phyloP scores from a whole-genome alignment of 2,329 filamentous ascomycete species.

The Herpotrichia juniperi region DNA sequence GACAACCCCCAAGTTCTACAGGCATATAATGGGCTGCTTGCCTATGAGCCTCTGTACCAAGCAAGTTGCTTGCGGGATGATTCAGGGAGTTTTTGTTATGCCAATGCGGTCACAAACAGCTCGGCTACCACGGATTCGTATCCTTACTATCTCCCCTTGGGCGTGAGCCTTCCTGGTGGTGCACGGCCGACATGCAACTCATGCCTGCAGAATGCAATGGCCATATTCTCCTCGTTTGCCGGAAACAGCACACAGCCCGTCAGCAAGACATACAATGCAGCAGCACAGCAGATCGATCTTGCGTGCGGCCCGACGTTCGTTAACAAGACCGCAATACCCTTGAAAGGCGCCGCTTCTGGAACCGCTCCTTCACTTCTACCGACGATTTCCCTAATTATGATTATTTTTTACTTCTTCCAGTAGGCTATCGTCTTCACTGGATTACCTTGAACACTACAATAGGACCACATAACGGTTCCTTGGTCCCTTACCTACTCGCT shows the following conservation, averaged over 20 bases:
- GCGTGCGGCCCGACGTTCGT: conserved; percentile 63
- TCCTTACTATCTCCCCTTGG: conserved; percentile 85
- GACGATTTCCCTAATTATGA: conserved; percentile 40
- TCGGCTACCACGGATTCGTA: conserved; percentile 72
- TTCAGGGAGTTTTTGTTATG: conserved; percentile 74
- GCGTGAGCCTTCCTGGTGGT: conserved; percentile 69
- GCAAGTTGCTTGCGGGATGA: conserved; percentile 79
- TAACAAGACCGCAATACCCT: conserved; percentile 54
- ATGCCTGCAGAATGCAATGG: conserved; percentile 83
- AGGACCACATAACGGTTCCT: neutral
- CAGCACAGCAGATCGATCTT: conserved; percentile 75
- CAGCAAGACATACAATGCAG: conserved; percentile 69
- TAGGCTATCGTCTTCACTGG: conserved; percentile 6
- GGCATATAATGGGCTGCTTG: conserved; percentile 75
- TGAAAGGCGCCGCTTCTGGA: conserved; percentile 34
- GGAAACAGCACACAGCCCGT: conserved; percentile 70
- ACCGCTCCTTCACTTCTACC: conserved; percentile 32
- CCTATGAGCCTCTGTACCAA: conserved; percentile 79
- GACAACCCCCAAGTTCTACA: conserved; percentile 74
- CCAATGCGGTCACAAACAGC: conserved; percentile 79
- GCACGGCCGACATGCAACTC: conserved; percentile 74
- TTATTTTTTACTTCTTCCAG: conserved; percentile 40
- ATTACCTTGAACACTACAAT: neutral
- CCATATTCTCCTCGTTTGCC: conserved; percentile 74
- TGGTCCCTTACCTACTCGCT: neutral